phyloP scores from a whole-genome alignment of 176 grass and related monocot species.

The Elymus sibiricus region DNA sequence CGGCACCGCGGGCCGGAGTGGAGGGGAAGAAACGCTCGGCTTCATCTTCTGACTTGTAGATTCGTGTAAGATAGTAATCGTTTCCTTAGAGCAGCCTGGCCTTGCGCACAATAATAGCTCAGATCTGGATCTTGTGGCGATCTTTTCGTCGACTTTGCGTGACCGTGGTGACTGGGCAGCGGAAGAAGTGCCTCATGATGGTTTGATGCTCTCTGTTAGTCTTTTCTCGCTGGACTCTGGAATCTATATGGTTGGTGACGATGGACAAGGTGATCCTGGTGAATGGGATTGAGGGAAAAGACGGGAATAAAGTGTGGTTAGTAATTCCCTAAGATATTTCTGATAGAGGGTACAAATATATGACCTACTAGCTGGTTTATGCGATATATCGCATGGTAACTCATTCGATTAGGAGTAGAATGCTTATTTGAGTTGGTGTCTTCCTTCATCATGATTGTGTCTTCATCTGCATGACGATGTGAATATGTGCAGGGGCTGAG shows the following conservation, averaged over 20 bases:
- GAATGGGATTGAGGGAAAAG: constrained; percentile 15
- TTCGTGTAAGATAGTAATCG: background rate
- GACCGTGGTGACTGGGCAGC: background rate
- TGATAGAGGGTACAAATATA: background rate
- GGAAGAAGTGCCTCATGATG: background rate
- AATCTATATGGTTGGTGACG: background rate
- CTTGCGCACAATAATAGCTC: background rate
- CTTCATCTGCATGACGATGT: constrained; percentile 1
- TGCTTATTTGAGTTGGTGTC: background rate
- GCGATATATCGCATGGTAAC: background rate
- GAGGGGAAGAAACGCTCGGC: background rate
- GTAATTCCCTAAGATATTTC: constrained; percentile 8
- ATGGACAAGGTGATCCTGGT: constrained; percentile 9
- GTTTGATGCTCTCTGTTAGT: background rate
- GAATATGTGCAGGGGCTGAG: constrained; percentile 32
- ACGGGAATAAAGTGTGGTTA: background rate
- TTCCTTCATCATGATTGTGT: background rate
- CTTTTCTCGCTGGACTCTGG: background rate
- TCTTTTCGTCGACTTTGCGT: background rate
- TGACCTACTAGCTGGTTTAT: background rate
- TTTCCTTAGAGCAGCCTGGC: background rate
- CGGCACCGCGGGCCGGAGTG: no score
- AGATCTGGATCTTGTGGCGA: background rate
- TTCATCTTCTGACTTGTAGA: background rate
- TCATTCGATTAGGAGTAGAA: background rate